Percentiles rank a stretch among this genome's conserved stretches.
These are phyloP conservation scores for Endoconidiophora polonica DNA, from an alignment of 2,329 filamentous ascomycete species.

Conservation along the genomic window DNA sequence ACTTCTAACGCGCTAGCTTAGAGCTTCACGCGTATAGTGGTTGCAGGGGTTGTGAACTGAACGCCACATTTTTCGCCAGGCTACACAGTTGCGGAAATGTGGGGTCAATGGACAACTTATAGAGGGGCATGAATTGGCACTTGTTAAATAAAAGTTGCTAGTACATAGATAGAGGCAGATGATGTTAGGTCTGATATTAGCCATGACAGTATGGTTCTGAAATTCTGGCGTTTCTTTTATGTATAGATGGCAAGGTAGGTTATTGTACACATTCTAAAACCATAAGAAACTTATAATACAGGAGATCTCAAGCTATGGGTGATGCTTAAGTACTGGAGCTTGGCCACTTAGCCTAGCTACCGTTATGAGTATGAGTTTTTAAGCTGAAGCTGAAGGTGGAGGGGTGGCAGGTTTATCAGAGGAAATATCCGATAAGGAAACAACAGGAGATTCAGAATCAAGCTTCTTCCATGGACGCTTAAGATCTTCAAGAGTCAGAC, in stretches of 20 bases:
- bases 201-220: not conserved
- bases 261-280: slow-evolving; percentile 1
- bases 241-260: not conserved
- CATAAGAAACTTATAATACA: slow-evolving; percentile 12
- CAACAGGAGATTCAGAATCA: not conserved
- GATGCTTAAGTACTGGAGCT: not conserved
- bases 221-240: not conserved
- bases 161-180: not conserved
- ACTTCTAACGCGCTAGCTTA: slow-evolving; percentile 1
- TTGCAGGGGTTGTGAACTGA: slow-evolving; percentile 3
- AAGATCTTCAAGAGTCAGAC: slow-evolving; percentile 66
- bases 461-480: slow-evolving; percentile 54
- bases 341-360: not conserved
- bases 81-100: not conserved
- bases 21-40: slow-evolving; percentile 13
- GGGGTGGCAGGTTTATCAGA: slow-evolving; percentile 1
- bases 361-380: not conserved
- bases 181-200: not conserved
- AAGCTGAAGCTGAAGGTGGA: slow-evolving; percentile 3
- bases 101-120: too few relatives aligned
- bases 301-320: not conserved
- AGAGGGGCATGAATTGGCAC: not conserved
- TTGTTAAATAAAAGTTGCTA: not conserved
- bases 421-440: not conserved
- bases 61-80: slow-evolving; percentile 5